phyloP scores from a whole-genome alignment of 2,329 filamentous ascomycete species.

The Aspergillus aculeatinus region DNA sequence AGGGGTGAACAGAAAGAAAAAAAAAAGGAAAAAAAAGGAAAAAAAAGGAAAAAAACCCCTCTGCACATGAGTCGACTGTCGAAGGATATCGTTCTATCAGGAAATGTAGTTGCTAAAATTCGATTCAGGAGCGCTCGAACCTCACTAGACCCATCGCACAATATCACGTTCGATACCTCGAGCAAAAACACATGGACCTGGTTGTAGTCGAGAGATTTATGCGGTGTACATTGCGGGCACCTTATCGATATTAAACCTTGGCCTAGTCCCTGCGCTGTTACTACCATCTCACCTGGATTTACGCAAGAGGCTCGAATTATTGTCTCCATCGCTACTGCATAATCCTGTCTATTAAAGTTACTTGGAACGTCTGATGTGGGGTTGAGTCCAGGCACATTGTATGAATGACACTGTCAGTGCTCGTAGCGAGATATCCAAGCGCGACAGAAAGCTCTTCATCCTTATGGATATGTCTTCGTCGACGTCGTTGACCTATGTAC shows the following conservation, averaged over 20 bases:
- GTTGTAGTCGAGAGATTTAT: neutral
- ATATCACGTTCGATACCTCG: conserved; percentile 14
- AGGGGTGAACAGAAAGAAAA: too few species aligned
- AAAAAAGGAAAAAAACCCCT: neutral
- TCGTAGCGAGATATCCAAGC: neutral
- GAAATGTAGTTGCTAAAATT: neutral
- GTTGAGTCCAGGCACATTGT: neutral
- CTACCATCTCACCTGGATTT: neutral
- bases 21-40: too few species aligned
- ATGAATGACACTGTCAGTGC: neutral
- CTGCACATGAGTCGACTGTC: neutral
- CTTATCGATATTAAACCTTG: neutral
- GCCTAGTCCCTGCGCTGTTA: neutral
- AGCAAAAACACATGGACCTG: neutral
- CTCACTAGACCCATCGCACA: conserved; percentile 5
- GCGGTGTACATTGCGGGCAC: neutral
- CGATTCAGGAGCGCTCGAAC: neutral
- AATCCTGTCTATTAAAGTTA: neutral
- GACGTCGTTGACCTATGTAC: neutral
- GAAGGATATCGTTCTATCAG: neutral
- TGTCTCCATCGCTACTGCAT: neutral
- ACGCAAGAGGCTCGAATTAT: neutral
- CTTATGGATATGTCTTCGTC: neutral
- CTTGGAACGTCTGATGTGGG: neutral
- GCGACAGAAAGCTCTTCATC: neutral